Conservation (phyloP, 129 eudicot genomes). For the Tagetes patula region DNA sequence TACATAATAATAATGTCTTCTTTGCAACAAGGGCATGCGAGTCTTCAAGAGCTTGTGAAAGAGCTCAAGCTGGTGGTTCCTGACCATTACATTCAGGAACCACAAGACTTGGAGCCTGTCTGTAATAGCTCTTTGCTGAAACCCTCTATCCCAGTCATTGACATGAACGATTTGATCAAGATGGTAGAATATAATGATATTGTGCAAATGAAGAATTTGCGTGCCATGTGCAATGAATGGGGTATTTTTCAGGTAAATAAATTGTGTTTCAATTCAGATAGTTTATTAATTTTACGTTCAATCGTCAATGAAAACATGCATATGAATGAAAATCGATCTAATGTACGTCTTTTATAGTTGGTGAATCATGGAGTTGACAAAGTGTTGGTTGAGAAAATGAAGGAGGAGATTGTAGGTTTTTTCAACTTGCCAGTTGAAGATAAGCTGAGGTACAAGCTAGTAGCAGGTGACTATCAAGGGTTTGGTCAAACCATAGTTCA, state of each 20-base stretch:
- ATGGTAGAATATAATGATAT: slow-evolving; percentile 5
- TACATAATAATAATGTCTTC: slow-evolving; percentile 19
- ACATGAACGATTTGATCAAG: slow-evolving; percentile 37
- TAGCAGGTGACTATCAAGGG: slow-evolving; percentile 53
- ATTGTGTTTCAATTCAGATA: not conserved
- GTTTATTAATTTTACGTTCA: not conserved
- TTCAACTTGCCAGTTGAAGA: slow-evolving; percentile 50
- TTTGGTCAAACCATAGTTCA: slow-evolving; percentile 49
- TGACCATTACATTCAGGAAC: slow-evolving; percentile 27
- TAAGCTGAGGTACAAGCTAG: slow-evolving; percentile 40
- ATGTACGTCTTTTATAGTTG: slow-evolving; percentile 31
- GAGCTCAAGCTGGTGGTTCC: slow-evolving; percentile 31
- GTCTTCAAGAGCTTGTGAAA: slow-evolving; percentile 48
- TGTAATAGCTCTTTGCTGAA: slow-evolving; percentile 10
- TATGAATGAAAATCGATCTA: not conserved
- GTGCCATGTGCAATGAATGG: slow-evolving; percentile 44
- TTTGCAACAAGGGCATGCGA: slow-evolving; percentile 26
- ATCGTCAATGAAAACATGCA: not conserved
- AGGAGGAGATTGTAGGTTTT: slow-evolving; percentile 35
- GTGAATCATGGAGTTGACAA: slow-evolving; percentile 57
- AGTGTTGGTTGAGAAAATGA: slow-evolving; percentile 43
- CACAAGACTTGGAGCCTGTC: slow-evolving; percentile 33
- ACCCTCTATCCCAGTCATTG: slow-evolving; percentile 48
- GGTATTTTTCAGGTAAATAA: slow-evolving; percentile 62
- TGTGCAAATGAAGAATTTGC: slow-evolving; percentile 12